Base-by-base conservation (phyloP, 2,329 filamentous ascomycete species). In the Aspergillus transmontanensis region DNA sequence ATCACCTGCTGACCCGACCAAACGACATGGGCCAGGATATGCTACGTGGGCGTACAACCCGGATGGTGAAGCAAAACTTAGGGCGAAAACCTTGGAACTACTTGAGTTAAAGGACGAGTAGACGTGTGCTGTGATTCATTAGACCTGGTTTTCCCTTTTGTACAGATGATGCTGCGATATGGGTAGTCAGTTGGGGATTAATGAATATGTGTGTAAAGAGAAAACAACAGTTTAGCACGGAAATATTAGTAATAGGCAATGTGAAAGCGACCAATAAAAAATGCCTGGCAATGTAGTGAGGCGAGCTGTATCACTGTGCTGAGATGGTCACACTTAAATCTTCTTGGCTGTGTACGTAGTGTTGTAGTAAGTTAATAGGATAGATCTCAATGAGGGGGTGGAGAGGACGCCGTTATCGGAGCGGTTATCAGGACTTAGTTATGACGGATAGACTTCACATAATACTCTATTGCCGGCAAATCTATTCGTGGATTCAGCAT, bases 1-100 rank as follows among this genome's bases (percentile, higher is more conserved):
- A n/a, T 43, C 53, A 10, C 55, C 46, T 30, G 46, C 46, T 30
- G 46, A 50, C 14, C 46, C 26, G 16, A 50, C 46, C 14, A 50
- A n/a, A 16, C 26, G 46, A 19, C 26, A 50, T 6, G 54, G 54
- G 1, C 39, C 57, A 19, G 61, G 61, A 19, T 55, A 59, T 57
- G 50, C 50, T 4, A 4, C 21, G 21, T 57, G 51, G 41, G 57
- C 61, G n/a, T 63, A 51, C 50, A 50, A 43, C 30, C 51, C 57
- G 14, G 61, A 57, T 26, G 46, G 43, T 5, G 57, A 59, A 39
- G 46, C 26, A 9, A 55, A 9, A 19, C 28, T 63, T 26, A 60
- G 61, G 61, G n/a, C 16, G 7, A 32, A 19, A 26, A 32, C 59
- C 4, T 43, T 61, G 30, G n/a, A 61, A 1, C 46, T 61, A 16